Evolutionary conservation across 495 filamentous ascomycete genomes (phyloP), one percentile per base, ranked within the genome.

Genomic region (Durotheca rogersii): DNA sequence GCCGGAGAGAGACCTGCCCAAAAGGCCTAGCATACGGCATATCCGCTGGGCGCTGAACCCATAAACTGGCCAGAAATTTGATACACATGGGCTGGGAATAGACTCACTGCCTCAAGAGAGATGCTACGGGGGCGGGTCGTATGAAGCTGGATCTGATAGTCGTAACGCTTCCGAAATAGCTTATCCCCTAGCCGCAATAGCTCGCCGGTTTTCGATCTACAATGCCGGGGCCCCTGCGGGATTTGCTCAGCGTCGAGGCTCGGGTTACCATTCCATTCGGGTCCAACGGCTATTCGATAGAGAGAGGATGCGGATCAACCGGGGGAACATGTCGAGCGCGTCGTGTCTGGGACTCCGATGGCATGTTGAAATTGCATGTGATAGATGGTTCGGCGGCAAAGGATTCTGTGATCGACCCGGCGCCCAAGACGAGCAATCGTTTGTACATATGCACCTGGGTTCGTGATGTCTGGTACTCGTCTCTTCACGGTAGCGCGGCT

Each of bases 261-360:
- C 23, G 23, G 23, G 9, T 9, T 27, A 4, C 4, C 9, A 9
- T 27, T 4, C 4, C 23, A 27, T 9, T 27, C 23, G 23, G 23
- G 23, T 9, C 9, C 9, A 27, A 27, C 4, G 23, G 9, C 9
- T 27, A 4, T 4, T 9, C 9, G 9, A 27, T 27, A 9, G 38
- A 48, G 35, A n/a, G n/a, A n/a, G n/a, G n/a, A 58, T 15, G 49
- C 48, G 43, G 54, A 58, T 58, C 54, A 53, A 36, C 30, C 48
- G 44, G 52, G 32, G 18, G n/a, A n/a, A n/a, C 36, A n/a, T 44
- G 41, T 45, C 32, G 18, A 33, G 34, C 32, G 21, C 37, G 53
- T 14, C 20, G 6, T 47, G 14, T 14, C 20, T 45, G 19, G 19
- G 11, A 41, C 23, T 27, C 9, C 23, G 23, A 27, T 27, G 23